A percentile compares a stretch with the other conserved stretches of the same genome.
These are phyloP conservation scores for Claviceps monticola DNA, from an alignment of 2,329 filamentous ascomycete species.

Conservation along the genomic window DNA sequence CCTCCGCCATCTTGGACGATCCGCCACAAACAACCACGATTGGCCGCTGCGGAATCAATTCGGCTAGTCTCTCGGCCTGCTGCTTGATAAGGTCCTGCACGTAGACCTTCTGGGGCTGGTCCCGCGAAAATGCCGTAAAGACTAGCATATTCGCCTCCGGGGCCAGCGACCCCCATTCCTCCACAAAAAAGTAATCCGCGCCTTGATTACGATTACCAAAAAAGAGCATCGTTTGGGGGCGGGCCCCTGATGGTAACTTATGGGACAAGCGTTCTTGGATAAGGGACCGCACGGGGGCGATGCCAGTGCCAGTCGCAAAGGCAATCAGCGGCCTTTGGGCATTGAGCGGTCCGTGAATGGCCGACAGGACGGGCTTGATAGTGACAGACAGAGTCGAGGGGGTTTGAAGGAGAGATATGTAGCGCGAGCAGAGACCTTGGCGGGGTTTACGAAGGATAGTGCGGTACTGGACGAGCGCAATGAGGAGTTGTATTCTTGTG, in stretches of 20 bases:
- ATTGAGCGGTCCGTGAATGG: constrained; percentile 25
- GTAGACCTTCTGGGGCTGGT: constrained; percentile 36
- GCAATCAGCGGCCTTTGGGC: constrained; percentile 50
- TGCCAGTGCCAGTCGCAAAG: constrained; percentile 72
- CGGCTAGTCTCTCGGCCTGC: constrained; percentile 21
- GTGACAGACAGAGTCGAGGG: constrained; percentile 47
- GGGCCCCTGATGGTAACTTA: neutral
- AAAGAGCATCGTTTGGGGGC: constrained; percentile 46
- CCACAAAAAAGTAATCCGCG: constrained; percentile 68
- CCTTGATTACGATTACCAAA: constrained; percentile 67
- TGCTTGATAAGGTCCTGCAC: constrained; percentile 40
- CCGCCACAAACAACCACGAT: constrained; percentile 43
- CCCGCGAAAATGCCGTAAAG: constrained; percentile 34
- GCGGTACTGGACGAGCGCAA: constrained; percentile 82
- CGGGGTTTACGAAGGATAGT: constrained; percentile 75
- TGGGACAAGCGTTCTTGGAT: constrained; percentile 53
- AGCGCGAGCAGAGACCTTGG: constrained; percentile 81
- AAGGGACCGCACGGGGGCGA: constrained; percentile 72
- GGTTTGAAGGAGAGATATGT: constrained; percentile 51
- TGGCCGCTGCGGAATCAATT: constrained; percentile 23
- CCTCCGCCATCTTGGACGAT: constrained; percentile 42
- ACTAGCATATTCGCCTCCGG: constrained; percentile 15
- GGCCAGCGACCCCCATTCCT: constrained; percentile 49
- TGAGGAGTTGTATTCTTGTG: constrained; percentile 50
- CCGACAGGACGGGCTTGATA: constrained; percentile 33